Base-by-base conservation (phyloP, 225 moss, liverwort and hornwort species). In the Polytrichum commune region DNA sequence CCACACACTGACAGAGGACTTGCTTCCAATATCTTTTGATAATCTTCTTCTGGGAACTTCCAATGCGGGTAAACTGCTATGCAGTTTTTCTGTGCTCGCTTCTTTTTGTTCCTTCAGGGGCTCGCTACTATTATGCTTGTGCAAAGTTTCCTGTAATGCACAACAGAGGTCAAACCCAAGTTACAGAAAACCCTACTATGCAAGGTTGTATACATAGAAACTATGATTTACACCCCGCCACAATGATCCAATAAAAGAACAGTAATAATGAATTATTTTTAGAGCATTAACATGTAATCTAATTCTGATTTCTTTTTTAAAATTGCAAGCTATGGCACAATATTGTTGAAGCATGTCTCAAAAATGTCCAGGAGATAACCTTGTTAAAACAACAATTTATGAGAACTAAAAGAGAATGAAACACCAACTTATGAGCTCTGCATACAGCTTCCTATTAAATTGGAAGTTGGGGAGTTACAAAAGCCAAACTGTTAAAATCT, bases 61-160 rank as follows among this genome's bases (percentile, higher is more conserved):
- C 28, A 69, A 29, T 30, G 2, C 28, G 8, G 69, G 56, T 29
- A 69, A 56, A 18, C 7, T 29, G 13, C 69, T 19, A 28, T 24
- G 60, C 5, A 35, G 19, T 9, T 4, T 61, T 62, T 65, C 80
- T 69, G 27, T 60, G 23, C 13, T 10, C 19, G 26, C 67, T 61
- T 73, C 64, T 58, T 73, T 69, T 33, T 5, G 27, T 9, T 62
- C 65, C 35, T 77, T 62, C 16, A 65, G 29, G n/a, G 73, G 74
- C n/a, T 75, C 28, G 4, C 33, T 62, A n/a, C 19, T 71, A 71
- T 75, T 30, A 72, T 82, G 77, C 23, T 69, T 82, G 68, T 82
- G 82, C 78, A 82, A 72, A 53, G 82, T 78, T 28, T 82, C 82
- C 82, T 82, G 74, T 28, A 24, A 62, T 46, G 62, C 22, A 57